Evolutionary conservation across 192 early-diverging fungal genomes (phyloP), one percentile per base, ranked within the genome.

Genomic region (Diversispora eburnea): DNA sequence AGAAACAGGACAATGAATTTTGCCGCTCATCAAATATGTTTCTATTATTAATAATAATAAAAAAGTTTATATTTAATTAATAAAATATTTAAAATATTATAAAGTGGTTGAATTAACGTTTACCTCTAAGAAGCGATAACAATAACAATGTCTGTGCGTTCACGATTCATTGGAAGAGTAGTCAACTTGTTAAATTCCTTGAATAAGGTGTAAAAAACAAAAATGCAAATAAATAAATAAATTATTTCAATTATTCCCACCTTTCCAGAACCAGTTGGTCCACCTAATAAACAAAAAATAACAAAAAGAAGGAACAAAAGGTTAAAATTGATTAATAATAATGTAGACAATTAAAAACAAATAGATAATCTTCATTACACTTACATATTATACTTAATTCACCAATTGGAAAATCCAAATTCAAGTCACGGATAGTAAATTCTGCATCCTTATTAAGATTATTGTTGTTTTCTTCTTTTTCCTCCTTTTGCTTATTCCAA

Each of bases 191-290:
- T 4, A 54, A 54, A 33, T 33, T 33, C 25, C 25, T 33, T 54
- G n/a, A 54, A 17, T 54, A 54, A 54, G 12, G 12, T 51, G 12
- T 54, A 54, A 17, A 17, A 54, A 13, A 52, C 3, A 52, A 17
- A 54, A 17, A 4, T 51, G 8, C 13, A 13, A 10, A 54, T 54
- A 54, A 17, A 8, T 15, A 52, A 15, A 54, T 54, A 17, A 12
- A 17, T 4, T 54, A 54, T 10, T 5, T 22, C 3, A 19, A 20
- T 20, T 58, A 22, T 22, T 20, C 22, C 22, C 8, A 58, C 57
- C 79, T 99, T 99, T 64, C 97, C 97, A 15, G 88, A 85, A 0
- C 94, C 97, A 17, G 95, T 97, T 41, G 92, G 84, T 4, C 97
- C 97, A 47, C 64, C 64, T 66, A 48, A 49, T 48, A n/a, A n/a